Conservation (phyloP, 495 filamentous ascomycete species). For the Podospora comata region DNA sequence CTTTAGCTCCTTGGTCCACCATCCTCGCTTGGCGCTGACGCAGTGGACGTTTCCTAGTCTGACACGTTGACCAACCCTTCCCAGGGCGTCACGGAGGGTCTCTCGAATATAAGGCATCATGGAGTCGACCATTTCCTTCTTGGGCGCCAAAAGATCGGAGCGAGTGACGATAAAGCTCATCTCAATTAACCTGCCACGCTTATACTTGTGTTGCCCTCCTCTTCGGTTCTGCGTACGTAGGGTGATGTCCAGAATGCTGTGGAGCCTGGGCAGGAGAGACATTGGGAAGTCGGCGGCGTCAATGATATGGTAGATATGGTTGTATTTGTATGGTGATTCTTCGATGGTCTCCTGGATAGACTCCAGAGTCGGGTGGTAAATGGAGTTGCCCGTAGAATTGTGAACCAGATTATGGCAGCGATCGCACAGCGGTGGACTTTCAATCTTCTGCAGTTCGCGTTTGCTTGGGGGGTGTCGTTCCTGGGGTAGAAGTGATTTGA, state of each 20-base stretch:
- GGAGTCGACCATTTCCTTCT: constrained; percentile 72
- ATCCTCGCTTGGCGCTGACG: constrained; percentile 75
- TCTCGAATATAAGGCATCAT: constrained; percentile 78
- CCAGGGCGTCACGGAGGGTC: constrained; percentile 69
- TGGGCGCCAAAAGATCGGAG: constrained; percentile 77
- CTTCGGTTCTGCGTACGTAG: constrained; percentile 75
- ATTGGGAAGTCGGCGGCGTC: constrained; percentile 97
- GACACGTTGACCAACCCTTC: constrained; percentile 54
- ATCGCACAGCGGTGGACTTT: constrained; percentile 62
- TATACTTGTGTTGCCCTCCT: constrained; percentile 59
- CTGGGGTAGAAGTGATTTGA: constrained; percentile 30
- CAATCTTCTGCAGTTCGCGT: neutral
- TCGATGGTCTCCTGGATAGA: constrained; percentile 76
- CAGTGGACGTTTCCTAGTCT: constrained; percentile 80
- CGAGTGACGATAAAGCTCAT: constrained; percentile 88
- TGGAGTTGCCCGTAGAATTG: constrained; percentile 64
- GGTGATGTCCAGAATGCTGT: constrained; percentile 53
- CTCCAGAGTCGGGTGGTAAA: constrained; percentile 71
- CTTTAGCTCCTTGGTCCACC: constrained; percentile 86
- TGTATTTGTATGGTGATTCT: constrained; percentile 79
- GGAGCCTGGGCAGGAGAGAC: constrained; percentile 68
- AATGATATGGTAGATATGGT: constrained; percentile 95
- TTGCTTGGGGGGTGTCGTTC: constrained; percentile 13
- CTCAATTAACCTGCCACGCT: constrained; percentile 58
- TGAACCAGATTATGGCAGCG: constrained; percentile 80